phyloP scores from a whole-genome alignment of 352 stramenopile species.

The Phytopythium kandeliae region DNA sequence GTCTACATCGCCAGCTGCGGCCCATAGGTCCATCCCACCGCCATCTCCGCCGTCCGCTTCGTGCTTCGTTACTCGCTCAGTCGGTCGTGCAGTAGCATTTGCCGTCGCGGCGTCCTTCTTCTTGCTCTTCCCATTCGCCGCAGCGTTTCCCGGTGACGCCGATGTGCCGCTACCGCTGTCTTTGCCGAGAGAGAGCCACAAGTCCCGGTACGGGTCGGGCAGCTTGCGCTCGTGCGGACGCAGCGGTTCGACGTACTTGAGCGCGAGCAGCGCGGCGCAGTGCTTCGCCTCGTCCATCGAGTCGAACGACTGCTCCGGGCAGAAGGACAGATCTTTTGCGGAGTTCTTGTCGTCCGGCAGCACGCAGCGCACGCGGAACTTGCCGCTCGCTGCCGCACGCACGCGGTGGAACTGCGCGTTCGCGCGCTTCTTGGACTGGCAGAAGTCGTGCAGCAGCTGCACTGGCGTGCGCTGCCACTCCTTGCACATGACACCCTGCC shows the following conservation, averaged over 20 bases:
- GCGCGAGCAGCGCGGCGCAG: slow-evolving; percentile 89
- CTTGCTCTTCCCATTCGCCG: slow-evolving; percentile 8
- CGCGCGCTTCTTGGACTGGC: slow-evolving; percentile 89
- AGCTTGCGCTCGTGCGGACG: slow-evolving; percentile 94
- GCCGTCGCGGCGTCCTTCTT: slow-evolving; percentile 6
- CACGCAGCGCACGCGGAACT: slow-evolving; percentile 65
- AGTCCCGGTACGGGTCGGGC: slow-evolving; percentile 93
- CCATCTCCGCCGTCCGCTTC: slow-evolving; percentile 5
- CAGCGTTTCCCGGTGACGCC: neutral
- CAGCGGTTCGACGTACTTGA: slow-evolving; percentile 92
- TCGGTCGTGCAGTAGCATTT: neutral
- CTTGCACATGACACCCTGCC: slow-evolving; percentile 88
- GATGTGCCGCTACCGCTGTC: neutral
- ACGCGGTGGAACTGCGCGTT: slow-evolving; percentile 61
- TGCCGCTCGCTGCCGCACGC: slow-evolving; percentile 23
- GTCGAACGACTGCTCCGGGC: slow-evolving; percentile 78
- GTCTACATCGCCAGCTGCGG: slow-evolving; percentile 13
- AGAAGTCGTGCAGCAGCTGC: slow-evolving; percentile 93
- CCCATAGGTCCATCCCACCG: slow-evolving; percentile 40
- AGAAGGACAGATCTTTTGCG: slow-evolving; percentile 93
- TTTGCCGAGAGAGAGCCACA: slow-evolving; percentile 78
- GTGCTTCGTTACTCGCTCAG: slow-evolving; percentile 2
- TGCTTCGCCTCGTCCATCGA: slow-evolving; percentile 89
- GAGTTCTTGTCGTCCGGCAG: slow-evolving; percentile 92
- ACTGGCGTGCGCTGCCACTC: slow-evolving; percentile 93